phyloP scores from a whole-genome alignment of 2,329 filamentous ascomycete species.

The Thelonectria blattea region DNA sequence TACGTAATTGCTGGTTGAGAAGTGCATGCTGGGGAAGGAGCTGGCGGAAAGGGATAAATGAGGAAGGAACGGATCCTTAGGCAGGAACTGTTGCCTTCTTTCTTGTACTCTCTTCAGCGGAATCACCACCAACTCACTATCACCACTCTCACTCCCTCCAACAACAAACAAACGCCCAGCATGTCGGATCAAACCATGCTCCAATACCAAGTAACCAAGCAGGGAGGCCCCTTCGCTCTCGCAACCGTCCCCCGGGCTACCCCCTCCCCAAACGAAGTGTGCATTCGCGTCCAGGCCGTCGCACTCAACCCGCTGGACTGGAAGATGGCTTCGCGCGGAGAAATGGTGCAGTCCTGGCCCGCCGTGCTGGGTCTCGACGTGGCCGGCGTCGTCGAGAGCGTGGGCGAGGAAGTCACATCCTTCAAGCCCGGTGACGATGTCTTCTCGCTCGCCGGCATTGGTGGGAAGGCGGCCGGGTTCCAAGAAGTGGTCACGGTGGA shows the following conservation, averaged over 20 bases:
- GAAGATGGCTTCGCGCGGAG: conserved; percentile 28
- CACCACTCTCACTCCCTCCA: background rate
- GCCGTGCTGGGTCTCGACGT: conserved; percentile 29
- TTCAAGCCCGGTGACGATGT: conserved; percentile 50
- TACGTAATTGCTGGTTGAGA: background rate
- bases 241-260: conserved; percentile 22
- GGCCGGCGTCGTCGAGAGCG: conserved; percentile 32
- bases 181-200: conserved; percentile 22
- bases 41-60: conserved; percentile 2
- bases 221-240: conserved; percentile 28
- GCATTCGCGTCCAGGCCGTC: conserved; percentile 30
- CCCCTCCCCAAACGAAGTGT: conserved; percentile 24
- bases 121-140: too few species aligned
- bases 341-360: conserved; percentile 29
- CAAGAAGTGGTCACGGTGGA: conserved; percentile 30
- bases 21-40: too few species aligned
- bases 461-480: conserved; percentile 28
- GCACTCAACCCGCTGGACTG: conserved; percentile 34
- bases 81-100: background rate
- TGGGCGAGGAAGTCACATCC: conserved; percentile 28
- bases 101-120: background rate
- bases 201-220: conserved; percentile 25
- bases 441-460: conserved; percentile 28
- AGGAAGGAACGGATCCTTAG: too few species aligned
- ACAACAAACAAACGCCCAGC: background rate